Evolutionary conservation across 2,329 filamentous ascomycete species (phyloP), one percentile per base, ranked within the genome.

Genomic region (Sclerotiophoma versabilis): DNA sequence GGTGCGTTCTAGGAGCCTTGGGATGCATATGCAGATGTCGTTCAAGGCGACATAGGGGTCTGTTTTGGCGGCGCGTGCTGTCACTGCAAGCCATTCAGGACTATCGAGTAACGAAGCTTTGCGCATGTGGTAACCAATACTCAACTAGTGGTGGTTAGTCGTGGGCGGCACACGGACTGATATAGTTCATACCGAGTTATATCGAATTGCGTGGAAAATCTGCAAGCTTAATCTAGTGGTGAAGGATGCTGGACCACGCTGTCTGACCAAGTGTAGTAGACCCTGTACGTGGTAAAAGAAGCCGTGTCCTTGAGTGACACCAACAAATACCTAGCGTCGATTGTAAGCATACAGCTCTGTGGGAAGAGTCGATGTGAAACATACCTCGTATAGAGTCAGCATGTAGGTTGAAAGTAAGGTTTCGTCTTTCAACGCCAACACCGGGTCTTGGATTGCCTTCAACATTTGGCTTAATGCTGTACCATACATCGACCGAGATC

Each of bases 211-310:
- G 41, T 73, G 71, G 48, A 70, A 73, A 10, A 72, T 64, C 25
- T 70, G 65, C 57, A 74, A 59, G 48, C 64, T 71, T 25, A 73
- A 29, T 38, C 65, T 61, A 11, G 54, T 66, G 6, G 66, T 59
- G 25, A 74, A 70, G 1, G 70, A 72, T 9, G 61, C 43, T 12
- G 72, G 72, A 1, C 72, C 71, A 17, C 72, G 70, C 47, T 68
- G 63, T 43, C 55, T 69, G 7, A 75, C 44, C 11, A 74, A 47
- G 44, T 66, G 71, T 8, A 74, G 52, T 25, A 73, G 59, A 7
- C 72, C 72, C 57, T 75, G 71, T 3, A 73, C 67, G 49, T 75
- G 71, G 38, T 71, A 73, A 46, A 74, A 74, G 60, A 74, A 75
- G 23, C 72, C 72, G 42, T 70, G 66, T 9, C 71, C 71, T 17